A percentile compares a stretch with the other conserved stretches of the same genome.
Conservation (phyloP, 2,329 filamentous ascomycete species). For the Trichoderma semiorbis region DNA sequence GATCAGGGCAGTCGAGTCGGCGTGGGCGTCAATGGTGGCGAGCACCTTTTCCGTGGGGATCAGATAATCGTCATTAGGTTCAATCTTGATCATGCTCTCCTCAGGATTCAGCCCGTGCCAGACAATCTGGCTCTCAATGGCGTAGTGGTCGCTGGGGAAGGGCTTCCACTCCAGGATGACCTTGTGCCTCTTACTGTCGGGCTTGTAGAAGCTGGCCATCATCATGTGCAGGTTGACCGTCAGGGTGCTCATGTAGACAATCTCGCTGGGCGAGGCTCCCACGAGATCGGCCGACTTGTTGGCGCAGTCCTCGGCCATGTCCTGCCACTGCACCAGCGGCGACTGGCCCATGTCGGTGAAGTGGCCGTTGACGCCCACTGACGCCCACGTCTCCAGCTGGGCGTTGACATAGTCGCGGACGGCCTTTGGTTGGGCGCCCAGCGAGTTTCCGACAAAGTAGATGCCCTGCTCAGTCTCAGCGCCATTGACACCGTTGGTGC, state of each 20-base stretch:
- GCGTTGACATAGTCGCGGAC: constrained; percentile 63
- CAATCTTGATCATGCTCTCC: constrained; percentile 70
- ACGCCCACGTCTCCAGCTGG: constrained; percentile 80
- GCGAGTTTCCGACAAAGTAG: constrained; percentile 87
- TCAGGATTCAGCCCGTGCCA: constrained; percentile 65
- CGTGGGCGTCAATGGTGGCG: constrained; percentile 69
- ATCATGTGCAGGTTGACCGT: constrained; percentile 78
- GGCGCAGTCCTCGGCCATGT: constrained; percentile 73
- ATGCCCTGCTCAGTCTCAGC: constrained; percentile 42
- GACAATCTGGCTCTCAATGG: constrained; percentile 74
- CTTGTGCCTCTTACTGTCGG: constrained; percentile 63
- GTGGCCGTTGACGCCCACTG: constrained; percentile 80
- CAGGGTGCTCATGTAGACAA: constrained; percentile 84
- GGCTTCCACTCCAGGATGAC: constrained; percentile 88
- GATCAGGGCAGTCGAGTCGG: constrained; percentile 67
- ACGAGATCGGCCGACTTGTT: constrained; percentile 69
- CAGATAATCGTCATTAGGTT: constrained; percentile 57
- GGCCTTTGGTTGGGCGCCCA: constrained; percentile 75
- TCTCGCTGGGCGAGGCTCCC: constrained; percentile 67
- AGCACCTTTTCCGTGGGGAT: constrained; percentile 71
- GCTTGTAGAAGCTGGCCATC: constrained; percentile 80
- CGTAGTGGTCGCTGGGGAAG: constrained; percentile 85
- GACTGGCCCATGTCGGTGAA: constrained; percentile 68
- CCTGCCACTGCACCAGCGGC: constrained; percentile 67
- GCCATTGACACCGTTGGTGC: constrained; percentile 28